Evolutionary conservation across 805 yeast genomes (phyloP).

Genomic region (Saccharomycopsis oosterbeekiorum): DNA sequence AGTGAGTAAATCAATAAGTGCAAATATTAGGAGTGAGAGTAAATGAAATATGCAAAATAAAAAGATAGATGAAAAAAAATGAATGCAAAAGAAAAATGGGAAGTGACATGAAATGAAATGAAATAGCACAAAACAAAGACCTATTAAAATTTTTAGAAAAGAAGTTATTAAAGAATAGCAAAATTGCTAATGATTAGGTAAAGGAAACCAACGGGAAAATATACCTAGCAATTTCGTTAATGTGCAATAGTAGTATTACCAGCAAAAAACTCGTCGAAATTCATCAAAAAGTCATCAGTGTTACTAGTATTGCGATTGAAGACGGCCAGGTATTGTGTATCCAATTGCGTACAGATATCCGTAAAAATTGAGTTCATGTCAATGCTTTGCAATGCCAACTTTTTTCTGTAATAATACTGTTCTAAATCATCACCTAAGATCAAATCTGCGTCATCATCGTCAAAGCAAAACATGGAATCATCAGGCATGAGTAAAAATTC

Average conservation of each 20-base stretch:
- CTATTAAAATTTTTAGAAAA: background rate
- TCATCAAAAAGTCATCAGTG: background rate
- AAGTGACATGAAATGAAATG: too few species aligned
- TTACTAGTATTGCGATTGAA: background rate
- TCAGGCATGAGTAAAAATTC: too few species aligned
- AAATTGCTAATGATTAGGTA: background rate
- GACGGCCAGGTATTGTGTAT: background rate
- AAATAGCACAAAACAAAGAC: too few species aligned
- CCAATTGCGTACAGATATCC: background rate
- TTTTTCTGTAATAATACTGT: constrained; percentile 12
- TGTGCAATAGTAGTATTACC: background rate
- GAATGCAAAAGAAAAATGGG: too few species aligned
- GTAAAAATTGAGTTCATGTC: background rate
- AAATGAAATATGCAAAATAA: too few species aligned
- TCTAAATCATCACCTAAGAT: constrained; percentile 17
- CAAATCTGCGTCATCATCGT: constrained; percentile 3
- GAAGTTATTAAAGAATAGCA: background rate
- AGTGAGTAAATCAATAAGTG: too few species aligned
- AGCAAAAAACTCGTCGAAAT: background rate
- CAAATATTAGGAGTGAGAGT: too few species aligned
- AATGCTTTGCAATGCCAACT: background rate
- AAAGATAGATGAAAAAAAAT: too few species aligned
- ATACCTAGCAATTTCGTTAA: background rate
- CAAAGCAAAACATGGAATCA: background rate
- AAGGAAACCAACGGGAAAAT: background rate